Evolutionary conservation across 2,329 filamentous ascomycete species (phyloP), one percentile per base, ranked within the genome.

Genomic region (Hypoxylon sp.): DNA sequence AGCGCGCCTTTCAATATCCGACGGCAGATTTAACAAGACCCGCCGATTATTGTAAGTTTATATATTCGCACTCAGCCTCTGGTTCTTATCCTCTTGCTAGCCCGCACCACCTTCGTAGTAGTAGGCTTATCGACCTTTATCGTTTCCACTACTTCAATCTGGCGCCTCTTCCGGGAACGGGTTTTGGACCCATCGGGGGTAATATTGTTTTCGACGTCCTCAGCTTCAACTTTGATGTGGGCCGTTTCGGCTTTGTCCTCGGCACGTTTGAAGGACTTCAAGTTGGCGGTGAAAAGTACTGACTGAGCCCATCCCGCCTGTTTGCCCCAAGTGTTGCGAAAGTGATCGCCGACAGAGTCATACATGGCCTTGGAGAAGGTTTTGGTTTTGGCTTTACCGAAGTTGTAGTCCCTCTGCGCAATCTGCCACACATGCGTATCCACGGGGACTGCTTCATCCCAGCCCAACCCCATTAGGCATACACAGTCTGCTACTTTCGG

Each of bases 391-490:
- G 89, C 89, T 75, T 90, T 93, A 6, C 93, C 93, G 75, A 99
- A 97, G 66, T 91, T 94, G 82, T 99, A 99, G 80, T 99, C 96
- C 59, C 96, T 87, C 79, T 97, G 93, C 0, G 96, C 97, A 77
- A 99, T 98, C 83, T 98, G 95, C 95, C 95, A 98, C 11, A 99
- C 94, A 81, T 99, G 97, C 1, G 97, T 99, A 80, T 99, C 96
- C 33, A 99, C 93, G 0, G 96, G 96, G 1, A 99, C 95, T 2
- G 95, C 91, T 81, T 98, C 95, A 33, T 92, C 92, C 95, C 97
- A 99, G 30, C 95, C 95, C 13, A 99, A 82, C 0, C 97, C 97
- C 92, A 99, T 98, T 20, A 99, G 83, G 77, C 93, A 97, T 6
- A 98, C 95, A 77, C 97, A 99, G 79, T 99, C 97, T 5, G 96